A percentile compares a stretch with the other conserved stretches of the same genome.
These are phyloP conservation scores for Periconia sp. DNA, from an alignment of 2,329 filamentous ascomycete genomes.

Conservation along the genomic window DNA sequence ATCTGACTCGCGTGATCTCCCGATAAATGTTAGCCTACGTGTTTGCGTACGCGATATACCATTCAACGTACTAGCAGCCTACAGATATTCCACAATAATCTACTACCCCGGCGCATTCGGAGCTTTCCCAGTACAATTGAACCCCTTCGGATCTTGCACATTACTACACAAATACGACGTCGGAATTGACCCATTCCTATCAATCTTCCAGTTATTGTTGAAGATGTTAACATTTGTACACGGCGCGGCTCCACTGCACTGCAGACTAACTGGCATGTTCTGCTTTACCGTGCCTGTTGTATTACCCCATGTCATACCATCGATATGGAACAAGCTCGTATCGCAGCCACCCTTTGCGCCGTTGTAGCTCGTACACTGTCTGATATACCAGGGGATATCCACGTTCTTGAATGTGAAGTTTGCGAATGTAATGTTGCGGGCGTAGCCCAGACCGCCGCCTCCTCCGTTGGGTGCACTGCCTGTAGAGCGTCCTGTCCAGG, in stretches of 20 bases:
- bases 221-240: conserved; percentile 22
- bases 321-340: conserved; percentile 45
- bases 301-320: conserved; percentile 33
- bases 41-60: too few species aligned
- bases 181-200: conserved; percentile 13
- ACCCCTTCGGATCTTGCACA: conserved; percentile 17
- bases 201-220: conserved; percentile 16
- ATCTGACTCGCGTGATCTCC: too few species aligned
- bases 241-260: conserved; percentile 30
- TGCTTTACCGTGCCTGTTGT: conserved; percentile 31
- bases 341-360: conserved; percentile 39
- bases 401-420: conserved; percentile 32
- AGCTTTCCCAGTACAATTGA: conserved; percentile 21
- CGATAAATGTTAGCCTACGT: too few species aligned
- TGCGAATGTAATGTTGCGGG: conserved; percentile 41
- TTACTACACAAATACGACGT: conserved; percentile 22
- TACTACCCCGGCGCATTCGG: too few species aligned
- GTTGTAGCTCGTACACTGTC: conserved; percentile 45
- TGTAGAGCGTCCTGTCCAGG: conserved; percentile 57
- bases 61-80: too few species aligned
- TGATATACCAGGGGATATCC: conserved; percentile 40
- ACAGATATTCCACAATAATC: too few species aligned
- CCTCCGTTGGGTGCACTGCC: conserved; percentile 61
- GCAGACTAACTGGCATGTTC: conserved; percentile 19
- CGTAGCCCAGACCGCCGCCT: conserved; percentile 56